Base-by-base conservation (phyloP, 176 grass and related monocot species). In the Phoenix roebelenii region DNA sequence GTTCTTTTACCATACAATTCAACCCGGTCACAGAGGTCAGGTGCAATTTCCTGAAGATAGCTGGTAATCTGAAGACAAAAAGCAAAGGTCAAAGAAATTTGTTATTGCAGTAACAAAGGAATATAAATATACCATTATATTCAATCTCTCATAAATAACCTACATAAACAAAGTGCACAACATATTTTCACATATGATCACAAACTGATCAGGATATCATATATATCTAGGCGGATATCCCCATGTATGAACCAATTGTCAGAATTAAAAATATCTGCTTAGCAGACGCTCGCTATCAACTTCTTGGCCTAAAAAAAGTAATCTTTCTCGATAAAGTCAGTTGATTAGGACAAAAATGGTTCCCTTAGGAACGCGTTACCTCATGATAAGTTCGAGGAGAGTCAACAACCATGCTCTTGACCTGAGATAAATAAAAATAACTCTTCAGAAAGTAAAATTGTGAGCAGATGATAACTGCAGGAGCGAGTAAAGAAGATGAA, bases 301-400 rank as follows among this genome's bases (percentile, higher is more conserved):
- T n/a, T n/a, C n/a, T n/a, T n/a, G n/a, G n/a, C n/a, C n/a, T n/a
- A n/a, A n/a, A n/a, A n/a, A n/a, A n/a, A n/a, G n/a, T n/a, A n/a
- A n/a, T n/a, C n/a, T n/a, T n/a, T n/a, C n/a, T n/a, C n/a, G n/a
- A n/a, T n/a, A n/a, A n/a, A n/a, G n/a, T n/a, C n/a, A n/a, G n/a
- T n/a, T n/a, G n/a, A n/a, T n/a, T n/a, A n/a, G n/a, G n/a, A n/a
- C n/a, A n/a, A n/a, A n/a, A n/a, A n/a, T n/a, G n/a, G n/a, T n/a
- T n/a, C n/a, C n/a, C n/a, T n/a, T n/a, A n/a, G n/a, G n/a, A n/a
- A n/a, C 61, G 58, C 57, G 55, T 61, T 73, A 84, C 92, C 79
- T 88, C 92, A 75, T 90, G 80, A 81, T 87, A 90, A 19, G 78
- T 87, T 67, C 78, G 86, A 87, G 86, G 83, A 82, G 92, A 96